These are phyloP conservation scores for Melampsora larici-populina DNA, from an alignment of 1,284 basidiomycete species.

Conservation along the genomic window DNA sequence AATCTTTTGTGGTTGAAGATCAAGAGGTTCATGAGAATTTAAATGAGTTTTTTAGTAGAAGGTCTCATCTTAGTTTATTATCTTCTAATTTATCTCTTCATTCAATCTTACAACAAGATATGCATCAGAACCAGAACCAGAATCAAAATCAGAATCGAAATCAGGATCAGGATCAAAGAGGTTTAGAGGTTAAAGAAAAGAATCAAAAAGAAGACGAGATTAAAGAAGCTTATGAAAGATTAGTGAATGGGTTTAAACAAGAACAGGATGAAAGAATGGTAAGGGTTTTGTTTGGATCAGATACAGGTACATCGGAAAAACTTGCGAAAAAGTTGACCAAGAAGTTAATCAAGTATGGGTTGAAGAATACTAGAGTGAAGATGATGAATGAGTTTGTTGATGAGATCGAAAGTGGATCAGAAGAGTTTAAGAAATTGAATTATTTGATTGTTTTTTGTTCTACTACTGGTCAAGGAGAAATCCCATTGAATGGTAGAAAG, in stretches of 20 bases:
- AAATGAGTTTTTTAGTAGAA: slow-evolving; percentile 89
- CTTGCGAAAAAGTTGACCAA: slow-evolving; percentile 77
- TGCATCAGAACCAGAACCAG: too few relatives aligned
- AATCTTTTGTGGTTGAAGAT: slow-evolving; percentile 83
- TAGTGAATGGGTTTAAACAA: slow-evolving; percentile 69
- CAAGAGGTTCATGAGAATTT: slow-evolving; percentile 91
- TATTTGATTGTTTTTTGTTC: slow-evolving; percentile 86
- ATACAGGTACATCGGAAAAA: slow-evolving; percentile 93
- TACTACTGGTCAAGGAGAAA: slow-evolving; percentile 97
- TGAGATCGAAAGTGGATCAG: slow-evolving; percentile 71
- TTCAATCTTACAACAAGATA: too few relatives aligned
- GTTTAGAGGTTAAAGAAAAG: slow-evolving; percentile 79
- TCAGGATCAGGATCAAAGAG: slow-evolving; percentile 70
- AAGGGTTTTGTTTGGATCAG: slow-evolving; percentile 79
- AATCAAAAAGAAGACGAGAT: slow-evolving; percentile 75
- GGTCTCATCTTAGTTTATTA: slow-evolving; percentile 92
- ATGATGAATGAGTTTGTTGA: slow-evolving; percentile 74
- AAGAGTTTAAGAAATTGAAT: slow-evolving; percentile 59
- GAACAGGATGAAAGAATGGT: slow-evolving; percentile 76
- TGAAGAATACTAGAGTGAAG: slow-evolving; percentile 78
- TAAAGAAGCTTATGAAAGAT: slow-evolving; percentile 77
- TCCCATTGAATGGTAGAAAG: slow-evolving; percentile 90
- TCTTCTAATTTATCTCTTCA: slow-evolving; percentile 61
- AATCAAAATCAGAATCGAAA: too few relatives aligned
- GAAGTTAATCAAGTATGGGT: slow-evolving; percentile 49